Base-by-base conservation (phyloP, 139 green algal genomes). In the Chlorella sorokiniana region DNA sequence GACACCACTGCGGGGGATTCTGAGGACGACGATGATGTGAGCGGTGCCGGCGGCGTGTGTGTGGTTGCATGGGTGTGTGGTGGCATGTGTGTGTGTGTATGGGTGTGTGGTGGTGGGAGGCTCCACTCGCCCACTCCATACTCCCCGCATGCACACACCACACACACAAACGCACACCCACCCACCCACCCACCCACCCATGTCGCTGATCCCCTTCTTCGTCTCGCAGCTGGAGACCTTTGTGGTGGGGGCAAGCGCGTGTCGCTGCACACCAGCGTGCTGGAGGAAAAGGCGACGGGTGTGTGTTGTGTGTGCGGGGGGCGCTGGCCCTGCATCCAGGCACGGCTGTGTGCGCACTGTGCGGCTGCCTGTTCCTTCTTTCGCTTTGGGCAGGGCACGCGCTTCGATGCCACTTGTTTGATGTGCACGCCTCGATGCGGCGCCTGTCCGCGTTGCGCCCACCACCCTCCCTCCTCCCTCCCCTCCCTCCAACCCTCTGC, bases 221-320 rank as follows among this genome's bases (percentile, higher is more conserved):
- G 29, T 33, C 48, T n/a, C 14, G 59, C 84, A 92, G 82, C 56
- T 91, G 7, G 94, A 97, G 85, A 94, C 88, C 2, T 90, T 96
- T 45, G 85, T 92, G 61, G 54, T 97, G 94, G 93, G 18, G 93
- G 94, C 86, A 91, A 92, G 75, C 84, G 85, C 41, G 92, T 97
- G 33, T 84, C 75, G 62, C 93, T 97, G 80, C 85, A 90, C 64
- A 97, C 94, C 29, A 89, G 83, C 45, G 84, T 91, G 67, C 85
- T 98, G 85, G 96, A 99, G 86, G 96, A 99, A 86, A 99, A 99
- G 90, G 93, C 96, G 22, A 99, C 94, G 0, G 73, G 73, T 79
- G 54, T 3, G 73, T 20, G 33, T 3, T 41, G 9, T 72, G 65
- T 18, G 11, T 52, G 65, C 2, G 2, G 10, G 16, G 25, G 2